phyloP scores from a whole-genome alignment of 2,329 filamentous ascomycete genomes.

The Coccinonectria pachysandricola region DNA sequence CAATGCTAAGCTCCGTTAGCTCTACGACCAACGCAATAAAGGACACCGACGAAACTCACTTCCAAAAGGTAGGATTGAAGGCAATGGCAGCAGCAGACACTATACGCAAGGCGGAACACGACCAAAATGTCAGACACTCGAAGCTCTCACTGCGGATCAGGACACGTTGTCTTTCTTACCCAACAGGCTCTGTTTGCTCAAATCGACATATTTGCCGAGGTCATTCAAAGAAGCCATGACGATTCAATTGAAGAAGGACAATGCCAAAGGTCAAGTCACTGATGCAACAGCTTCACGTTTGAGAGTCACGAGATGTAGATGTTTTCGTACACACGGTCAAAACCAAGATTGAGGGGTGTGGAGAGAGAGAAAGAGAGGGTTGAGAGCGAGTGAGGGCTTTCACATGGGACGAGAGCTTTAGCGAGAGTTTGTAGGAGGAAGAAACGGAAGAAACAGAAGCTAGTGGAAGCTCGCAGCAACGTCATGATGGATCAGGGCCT shows the following conservation, averaged over 20 bases:
- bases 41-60: conserved; percentile 62
- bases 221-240: conserved; percentile 32
- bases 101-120: too few relatives aligned
- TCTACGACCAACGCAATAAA: too few relatives aligned
- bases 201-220: conserved; percentile 55
- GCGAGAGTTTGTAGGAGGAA: conserved; percentile 1
- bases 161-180: too few relatives aligned
- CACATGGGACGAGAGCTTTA: too few relatives aligned
- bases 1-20: conserved; percentile 58
- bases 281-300: conserved; percentile 11
- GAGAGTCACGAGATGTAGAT: conserved; percentile 5
- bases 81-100: conserved; percentile 73
- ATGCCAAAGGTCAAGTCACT: conserved; percentile 5
- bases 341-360: too few relatives aligned
- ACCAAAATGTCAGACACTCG: too few relatives aligned
- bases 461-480: too few relatives aligned
- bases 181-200: conserved; percentile 55
- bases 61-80: conserved; percentile 99
- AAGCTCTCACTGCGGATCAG: too few relatives aligned
- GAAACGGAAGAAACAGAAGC: conserved; percentile 1
- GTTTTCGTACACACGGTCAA: too few relatives aligned
- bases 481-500: too few relatives aligned
- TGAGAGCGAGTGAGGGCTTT: too few relatives aligned
- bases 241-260: conserved; percentile 4
- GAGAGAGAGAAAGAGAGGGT: too few relatives aligned